Conservation (phyloP, 306 rosid genomes). For the Begonia peltatifolia region DNA sequence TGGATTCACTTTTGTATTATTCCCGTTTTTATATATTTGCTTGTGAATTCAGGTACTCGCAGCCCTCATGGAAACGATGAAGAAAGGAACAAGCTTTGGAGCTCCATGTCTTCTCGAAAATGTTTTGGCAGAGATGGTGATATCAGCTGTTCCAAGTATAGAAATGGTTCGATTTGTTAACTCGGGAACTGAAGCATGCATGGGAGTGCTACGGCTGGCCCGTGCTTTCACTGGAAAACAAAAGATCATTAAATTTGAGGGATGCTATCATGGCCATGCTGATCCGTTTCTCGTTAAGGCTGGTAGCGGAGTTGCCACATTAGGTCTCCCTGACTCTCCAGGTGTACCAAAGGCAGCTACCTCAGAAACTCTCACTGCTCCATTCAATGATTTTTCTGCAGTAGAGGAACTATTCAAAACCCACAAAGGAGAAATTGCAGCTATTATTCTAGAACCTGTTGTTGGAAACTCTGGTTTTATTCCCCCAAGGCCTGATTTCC, state of each 20-base stretch:
- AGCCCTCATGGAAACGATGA: constrained; percentile 81
- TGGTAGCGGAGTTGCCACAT: constrained; percentile 90
- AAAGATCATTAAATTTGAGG: constrained; percentile 82
- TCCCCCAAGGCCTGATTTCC: constrained; percentile 58
- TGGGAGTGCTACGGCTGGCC: constrained; percentile 81
- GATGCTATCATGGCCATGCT: constrained; percentile 97
- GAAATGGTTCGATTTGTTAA: constrained; percentile 96
- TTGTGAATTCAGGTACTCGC: constrained; percentile 57
- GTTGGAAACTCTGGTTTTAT: constrained; percentile 92
- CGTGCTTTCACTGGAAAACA: constrained; percentile 68
- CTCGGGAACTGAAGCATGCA: constrained; percentile 96
- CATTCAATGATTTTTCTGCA: constrained; percentile 57
- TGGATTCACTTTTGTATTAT: too few species aligned
- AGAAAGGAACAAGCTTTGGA: constrained; percentile 96
- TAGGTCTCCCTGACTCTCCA: constrained; percentile 96
- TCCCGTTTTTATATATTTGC: too few species aligned
- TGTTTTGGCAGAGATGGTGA: constrained; percentile 65
- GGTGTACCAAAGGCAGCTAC: constrained; percentile 94
- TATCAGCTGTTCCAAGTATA: constrained; percentile 76
- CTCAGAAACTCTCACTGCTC: constrained; percentile 63
- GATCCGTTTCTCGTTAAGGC: constrained; percentile 96
- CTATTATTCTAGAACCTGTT: constrained; percentile 76
- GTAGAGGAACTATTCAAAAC: constrained; percentile 55
- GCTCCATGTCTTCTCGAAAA: constrained; percentile 88
- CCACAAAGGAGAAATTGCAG: constrained; percentile 62